Percentiles rank a stretch among this genome's conserved stretches.
phyloP scores from a whole-genome alignment of 257 asterid species.

The Solanum pimpinellifolium region DNA sequence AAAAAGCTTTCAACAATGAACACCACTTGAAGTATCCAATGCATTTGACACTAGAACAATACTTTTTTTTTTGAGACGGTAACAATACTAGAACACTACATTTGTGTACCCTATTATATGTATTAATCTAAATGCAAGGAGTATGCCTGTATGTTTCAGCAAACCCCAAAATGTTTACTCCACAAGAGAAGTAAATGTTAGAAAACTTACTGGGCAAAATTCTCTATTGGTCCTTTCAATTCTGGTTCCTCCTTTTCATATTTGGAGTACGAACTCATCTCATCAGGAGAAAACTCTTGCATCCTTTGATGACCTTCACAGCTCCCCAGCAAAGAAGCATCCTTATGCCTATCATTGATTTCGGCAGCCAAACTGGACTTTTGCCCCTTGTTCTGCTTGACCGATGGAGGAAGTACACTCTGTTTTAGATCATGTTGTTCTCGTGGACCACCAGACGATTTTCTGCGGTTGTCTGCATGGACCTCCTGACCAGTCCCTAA shows the following conservation, averaged over 20 bases:
- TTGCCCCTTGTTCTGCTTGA: constrained; percentile 49
- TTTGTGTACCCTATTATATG: background rate
- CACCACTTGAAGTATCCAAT: background rate
- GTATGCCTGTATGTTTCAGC: background rate
- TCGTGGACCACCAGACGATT: constrained; percentile 20
- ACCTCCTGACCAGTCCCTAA: constrained; percentile 25
- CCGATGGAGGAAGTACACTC: constrained; percentile 28
- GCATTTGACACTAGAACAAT: background rate
- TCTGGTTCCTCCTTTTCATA: constrained; percentile 86
- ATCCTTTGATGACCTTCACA: constrained; percentile 36
- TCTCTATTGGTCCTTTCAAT: constrained; percentile 69
- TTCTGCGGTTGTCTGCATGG: constrained; percentile 36
- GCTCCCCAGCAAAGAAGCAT: constrained; percentile 46
- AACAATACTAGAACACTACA: background rate
- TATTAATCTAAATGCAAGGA: background rate
- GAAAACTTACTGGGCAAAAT: constrained; percentile 63
- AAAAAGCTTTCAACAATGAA: background rate
- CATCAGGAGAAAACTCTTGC: constrained; percentile 59
- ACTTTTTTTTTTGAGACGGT: background rate
- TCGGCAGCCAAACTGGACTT: constrained; percentile 34
- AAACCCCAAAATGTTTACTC: background rate
- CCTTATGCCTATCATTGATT: constrained; percentile 41
- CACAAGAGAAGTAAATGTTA: background rate
- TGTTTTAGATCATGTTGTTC: constrained; percentile 37
- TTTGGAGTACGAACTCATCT: constrained; percentile 48